Base-by-base conservation (phyloP, 306 rosid species). In the Vigna unguiculata region DNA sequence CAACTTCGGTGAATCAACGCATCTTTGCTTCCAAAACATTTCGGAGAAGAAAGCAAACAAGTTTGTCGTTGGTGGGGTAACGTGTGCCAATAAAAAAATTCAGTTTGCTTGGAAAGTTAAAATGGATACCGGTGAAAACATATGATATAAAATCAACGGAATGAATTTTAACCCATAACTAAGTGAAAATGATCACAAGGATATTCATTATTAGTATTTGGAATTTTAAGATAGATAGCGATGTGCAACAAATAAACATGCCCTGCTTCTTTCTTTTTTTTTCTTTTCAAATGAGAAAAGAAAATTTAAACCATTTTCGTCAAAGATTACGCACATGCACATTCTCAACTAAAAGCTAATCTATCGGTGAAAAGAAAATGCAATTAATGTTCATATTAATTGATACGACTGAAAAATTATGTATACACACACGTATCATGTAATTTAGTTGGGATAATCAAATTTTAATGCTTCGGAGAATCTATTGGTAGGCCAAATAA, bases 1-100 rank as follows among this genome's bases (percentile, higher is more conserved):
- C 70, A 30, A 0, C 17, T 54, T 48, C 5, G 2, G 4, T 53
- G 60, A 40, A 41, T 16, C 9, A 45, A 34, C 20, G 78, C 69
- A 69, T 76, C 70, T 62, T 76, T 70, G 36, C 45, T 64, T 62
- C 48, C 72, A 8, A 71, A 52, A 40, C 20, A 51, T 28, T 71
- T 51, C 20, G 14, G 51, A 47, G 71, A 61, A 34, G 30, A 62
- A 43, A 72, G 7, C 12, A 21, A 22, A 4, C 12, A 13, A 53
- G 7, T 19, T 79, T 79, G 83, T 63, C 68, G 43, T 58, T 70
- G 5, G 57, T 36, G 74, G 69, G 71, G 62, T 48, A 43, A 19
- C 53, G 54, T 41, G 60, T 25, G 32, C 54, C 62, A 69, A 49
- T 61, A 10, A 2, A 41, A 41, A 59, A 81, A 7, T 21, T 70